These are phyloP conservation scores for Panaeolus cyanescens DNA, from an alignment of 768 basidiomycete species.

Conservation along the genomic window DNA sequence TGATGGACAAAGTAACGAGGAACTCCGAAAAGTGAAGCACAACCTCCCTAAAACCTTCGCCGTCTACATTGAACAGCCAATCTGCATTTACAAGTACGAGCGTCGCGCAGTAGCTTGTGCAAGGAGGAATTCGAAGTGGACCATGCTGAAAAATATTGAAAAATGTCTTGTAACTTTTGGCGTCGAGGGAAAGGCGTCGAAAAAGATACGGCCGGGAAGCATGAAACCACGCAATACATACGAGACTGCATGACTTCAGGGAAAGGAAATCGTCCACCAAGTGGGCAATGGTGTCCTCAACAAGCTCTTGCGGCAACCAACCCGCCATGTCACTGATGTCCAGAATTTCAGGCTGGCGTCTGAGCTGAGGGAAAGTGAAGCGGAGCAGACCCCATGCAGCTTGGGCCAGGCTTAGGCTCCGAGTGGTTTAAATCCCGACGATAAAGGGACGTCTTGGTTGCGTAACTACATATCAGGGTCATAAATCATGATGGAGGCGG, in stretches of 20 bases:
- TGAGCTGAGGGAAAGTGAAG: too few relatives aligned
- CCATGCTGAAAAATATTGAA: background rate
- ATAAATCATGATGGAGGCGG: too few relatives aligned
- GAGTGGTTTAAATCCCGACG: too few relatives aligned
- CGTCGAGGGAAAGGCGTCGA: slow-evolving; percentile 5
- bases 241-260: slow-evolving; percentile 15
- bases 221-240: slow-evolving; percentile 13
- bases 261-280: slow-evolving; percentile 3
- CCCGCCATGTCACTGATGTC: too few relatives aligned
- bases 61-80: background rate
- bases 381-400: too few relatives aligned
- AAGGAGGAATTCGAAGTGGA: background rate
- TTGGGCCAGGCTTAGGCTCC: too few relatives aligned
- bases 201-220: slow-evolving; percentile 11
- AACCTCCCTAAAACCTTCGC: background rate
- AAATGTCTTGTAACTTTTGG: background rate
- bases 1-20: background rate
- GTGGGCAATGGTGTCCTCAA: slow-evolving; percentile 10
- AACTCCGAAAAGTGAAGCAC: background rate
- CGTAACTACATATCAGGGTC: too few relatives aligned
- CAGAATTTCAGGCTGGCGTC: too few relatives aligned
- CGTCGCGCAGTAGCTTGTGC: background rate
- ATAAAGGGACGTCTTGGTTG: too few relatives aligned
- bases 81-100: background rate
- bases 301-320: slow-evolving; percentile 14